Conservation (phyloP, 345 rosid genomes). For the Mercurialis annua region DNA sequence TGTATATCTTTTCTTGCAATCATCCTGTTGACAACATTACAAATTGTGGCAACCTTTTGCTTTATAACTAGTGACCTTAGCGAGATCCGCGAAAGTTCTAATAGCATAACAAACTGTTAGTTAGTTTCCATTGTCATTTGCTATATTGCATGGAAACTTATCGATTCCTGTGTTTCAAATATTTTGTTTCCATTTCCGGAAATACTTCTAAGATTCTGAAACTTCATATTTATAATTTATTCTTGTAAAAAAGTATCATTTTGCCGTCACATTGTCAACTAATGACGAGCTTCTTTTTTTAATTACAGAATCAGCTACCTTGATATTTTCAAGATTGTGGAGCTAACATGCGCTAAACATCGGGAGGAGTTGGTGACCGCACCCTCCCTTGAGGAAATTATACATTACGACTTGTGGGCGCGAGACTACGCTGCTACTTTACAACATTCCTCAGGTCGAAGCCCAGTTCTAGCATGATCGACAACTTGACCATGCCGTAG, state of each 20-base stretch:
- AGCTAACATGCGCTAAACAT: slow-evolving; percentile 76
- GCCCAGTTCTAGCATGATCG: slow-evolving; percentile 46
- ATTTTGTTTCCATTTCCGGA: neutral
- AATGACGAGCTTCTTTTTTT: neutral
- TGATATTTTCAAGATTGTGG: slow-evolving; percentile 92
- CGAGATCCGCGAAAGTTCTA: neutral
- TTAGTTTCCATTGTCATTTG: neutral
- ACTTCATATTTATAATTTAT: too few species aligned
- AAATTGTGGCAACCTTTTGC: neutral
- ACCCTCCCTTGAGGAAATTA: slow-evolving; percentile 83
- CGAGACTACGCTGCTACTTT: slow-evolving; percentile 61
- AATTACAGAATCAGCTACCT: slow-evolving; percentile 80
- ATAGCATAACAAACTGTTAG: neutral
- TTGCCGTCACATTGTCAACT: too few species aligned
- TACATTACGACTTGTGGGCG: slow-evolving; percentile 93
- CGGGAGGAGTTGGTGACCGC: slow-evolving; percentile 55
- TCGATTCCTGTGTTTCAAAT: too few species aligned
- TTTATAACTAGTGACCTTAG: slow-evolving; percentile 3
- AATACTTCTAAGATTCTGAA: neutral
- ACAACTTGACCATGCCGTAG: neutral
- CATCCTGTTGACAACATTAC: neutral
- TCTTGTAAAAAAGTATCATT: too few species aligned
- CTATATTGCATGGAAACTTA: too few species aligned
- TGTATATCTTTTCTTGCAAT: slow-evolving; percentile 10
- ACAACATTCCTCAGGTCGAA: slow-evolving; percentile 40